Percentiles rank a stretch among this genome's conserved stretches.
These are phyloP conservation scores for Anisodus tanguticus DNA, from an alignment of 257 asterid species.

Conservation along the genomic window DNA sequence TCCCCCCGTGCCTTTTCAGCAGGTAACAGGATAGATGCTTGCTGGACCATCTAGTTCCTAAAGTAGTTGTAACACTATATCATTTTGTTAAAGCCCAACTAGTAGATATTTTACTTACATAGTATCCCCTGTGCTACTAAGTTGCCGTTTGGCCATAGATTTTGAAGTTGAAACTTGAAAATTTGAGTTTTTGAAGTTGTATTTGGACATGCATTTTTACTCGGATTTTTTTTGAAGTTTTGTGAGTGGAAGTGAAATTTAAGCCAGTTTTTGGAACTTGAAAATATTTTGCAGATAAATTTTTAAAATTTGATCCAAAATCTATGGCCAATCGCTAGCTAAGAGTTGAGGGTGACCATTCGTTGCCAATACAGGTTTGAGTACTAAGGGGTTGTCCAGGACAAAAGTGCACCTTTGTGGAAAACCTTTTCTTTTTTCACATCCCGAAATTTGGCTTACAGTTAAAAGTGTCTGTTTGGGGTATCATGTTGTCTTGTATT, in stretches of 20 bases:
- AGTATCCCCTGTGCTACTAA: not conserved
- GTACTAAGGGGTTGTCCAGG: conserved; percentile 93
- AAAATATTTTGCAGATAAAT: too few relatives aligned
- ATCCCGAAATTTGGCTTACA: conserved; percentile 37
- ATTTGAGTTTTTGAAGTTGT: too few relatives aligned
- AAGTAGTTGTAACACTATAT: not conserved
- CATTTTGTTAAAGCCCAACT: not conserved
- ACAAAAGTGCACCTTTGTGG: conserved; percentile 76
- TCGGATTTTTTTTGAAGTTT: too few relatives aligned
- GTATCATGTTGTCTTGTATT: not conserved
- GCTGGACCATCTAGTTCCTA: conserved; percentile 17
- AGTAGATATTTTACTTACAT: not conserved
- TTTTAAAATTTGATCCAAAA: too few relatives aligned
- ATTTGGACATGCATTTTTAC: too few relatives aligned
- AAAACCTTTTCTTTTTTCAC: conserved; percentile 40
- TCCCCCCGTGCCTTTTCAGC: conserved; percentile 94
- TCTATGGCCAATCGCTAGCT: too few relatives aligned
- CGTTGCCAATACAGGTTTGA: conserved; percentile 86
- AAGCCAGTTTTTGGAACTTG: too few relatives aligned
- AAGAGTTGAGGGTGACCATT: conserved; percentile 56
- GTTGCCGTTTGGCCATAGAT: too few relatives aligned
- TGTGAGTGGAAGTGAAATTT: too few relatives aligned
- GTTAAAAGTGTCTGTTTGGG: not conserved
- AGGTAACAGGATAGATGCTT: conserved; percentile 49
- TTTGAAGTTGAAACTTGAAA: too few relatives aligned